Percentiles rank a stretch among this genome's conserved stretches.
These are phyloP conservation scores for Plasmodium yoelii DNA, from an alignment of 169 alveolate species.

Conservation along the genomic window DNA sequence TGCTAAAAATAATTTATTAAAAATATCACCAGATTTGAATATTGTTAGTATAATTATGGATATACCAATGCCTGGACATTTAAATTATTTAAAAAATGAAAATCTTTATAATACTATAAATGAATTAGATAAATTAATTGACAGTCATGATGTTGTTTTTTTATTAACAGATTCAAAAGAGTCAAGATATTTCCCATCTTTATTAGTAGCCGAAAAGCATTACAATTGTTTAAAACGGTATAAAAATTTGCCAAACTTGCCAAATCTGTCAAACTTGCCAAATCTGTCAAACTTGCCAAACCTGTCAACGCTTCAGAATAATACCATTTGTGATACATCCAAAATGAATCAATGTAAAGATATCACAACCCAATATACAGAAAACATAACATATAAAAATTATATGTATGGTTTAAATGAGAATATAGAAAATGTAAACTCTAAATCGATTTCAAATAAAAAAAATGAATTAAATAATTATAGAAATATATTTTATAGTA, in stretches of 20 bases:
- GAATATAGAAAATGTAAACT: too few species aligned
- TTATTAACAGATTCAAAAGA: constrained; percentile 85
- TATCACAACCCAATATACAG: neutral
- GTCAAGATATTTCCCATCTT: constrained; percentile 85
- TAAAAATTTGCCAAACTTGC: neutral
- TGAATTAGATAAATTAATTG: constrained; percentile 56
- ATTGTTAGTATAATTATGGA: constrained; percentile 59
- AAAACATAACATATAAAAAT: neutral
- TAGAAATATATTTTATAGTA: constrained; percentile 36
- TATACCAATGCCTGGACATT: constrained; percentile 86
- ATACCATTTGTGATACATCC: neutral
- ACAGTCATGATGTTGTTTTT: constrained; percentile 79
- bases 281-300: too few species aligned
- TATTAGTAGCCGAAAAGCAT: constrained; percentile 75
- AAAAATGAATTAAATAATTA: neutral
- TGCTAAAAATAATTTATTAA: constrained; percentile 77
- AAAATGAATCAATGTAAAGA: too few species aligned
- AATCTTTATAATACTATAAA: constrained; percentile 28
- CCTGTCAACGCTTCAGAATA: too few species aligned
- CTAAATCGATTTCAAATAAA: neutral
- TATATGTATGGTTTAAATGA: neutral
- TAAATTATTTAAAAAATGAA: constrained; percentile 43
- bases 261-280: too few species aligned
- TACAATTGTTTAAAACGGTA: constrained; percentile 26
- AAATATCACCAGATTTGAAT: constrained; percentile 80